Percentiles rank a stretch among this genome's conserved stretches.
These are phyloP conservation scores for Phascolomyces articulosus DNA, from an alignment of 371 early-diverging fungal species.

Conservation along the genomic window DNA sequence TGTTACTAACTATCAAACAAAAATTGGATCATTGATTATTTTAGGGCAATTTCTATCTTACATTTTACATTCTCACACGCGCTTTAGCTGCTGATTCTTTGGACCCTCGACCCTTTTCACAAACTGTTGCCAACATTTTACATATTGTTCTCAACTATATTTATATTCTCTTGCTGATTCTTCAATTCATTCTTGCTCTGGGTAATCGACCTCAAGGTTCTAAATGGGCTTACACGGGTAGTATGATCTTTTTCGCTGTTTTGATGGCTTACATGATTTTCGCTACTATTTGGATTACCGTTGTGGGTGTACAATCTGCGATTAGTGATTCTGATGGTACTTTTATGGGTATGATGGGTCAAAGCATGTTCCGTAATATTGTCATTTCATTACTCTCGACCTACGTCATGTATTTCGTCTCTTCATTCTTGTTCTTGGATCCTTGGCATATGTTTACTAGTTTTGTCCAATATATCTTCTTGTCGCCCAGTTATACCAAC, in stretches of 20 bases:
- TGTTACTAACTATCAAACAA: slow-evolving; percentile 4
- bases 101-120: slow-evolving; percentile 53
- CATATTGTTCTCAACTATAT: slow-evolving; percentile 57
- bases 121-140: slow-evolving; percentile 31
- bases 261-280: slow-evolving; percentile 71
- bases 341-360: slow-evolving; percentile 27
- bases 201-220: slow-evolving; percentile 87
- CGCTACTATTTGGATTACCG: slow-evolving; percentile 57
- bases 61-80: slow-evolving; percentile 66
- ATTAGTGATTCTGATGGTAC: slow-evolving; percentile 18
- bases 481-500: slow-evolving; percentile 88
- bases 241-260: slow-evolving; percentile 52
- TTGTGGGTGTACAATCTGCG: slow-evolving; percentile 42
- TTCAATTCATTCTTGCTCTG: slow-evolving; percentile 72
- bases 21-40: too few relatives aligned
- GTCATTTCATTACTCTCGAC: slow-evolving; percentile 65
- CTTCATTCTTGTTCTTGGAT: slow-evolving; percentile 65
- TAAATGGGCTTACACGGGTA: slow-evolving; percentile 65
- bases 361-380: slow-evolving; percentile 56
- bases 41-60: slow-evolving; percentile 75
- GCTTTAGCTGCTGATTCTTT: slow-evolving; percentile 23
- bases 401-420: slow-evolving; percentile 67
- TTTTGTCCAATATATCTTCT: slow-evolving; percentile 68
- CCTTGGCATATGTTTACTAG: slow-evolving; percentile 78
- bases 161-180: slow-evolving; percentile 64